Percentiles rank a stretch among this genome's conserved stretches.
These are phyloP conservation scores for Kwoniella heveanensis DNA, from an alignment of 768 basidiomycete genomes.

Conservation along the genomic window DNA sequence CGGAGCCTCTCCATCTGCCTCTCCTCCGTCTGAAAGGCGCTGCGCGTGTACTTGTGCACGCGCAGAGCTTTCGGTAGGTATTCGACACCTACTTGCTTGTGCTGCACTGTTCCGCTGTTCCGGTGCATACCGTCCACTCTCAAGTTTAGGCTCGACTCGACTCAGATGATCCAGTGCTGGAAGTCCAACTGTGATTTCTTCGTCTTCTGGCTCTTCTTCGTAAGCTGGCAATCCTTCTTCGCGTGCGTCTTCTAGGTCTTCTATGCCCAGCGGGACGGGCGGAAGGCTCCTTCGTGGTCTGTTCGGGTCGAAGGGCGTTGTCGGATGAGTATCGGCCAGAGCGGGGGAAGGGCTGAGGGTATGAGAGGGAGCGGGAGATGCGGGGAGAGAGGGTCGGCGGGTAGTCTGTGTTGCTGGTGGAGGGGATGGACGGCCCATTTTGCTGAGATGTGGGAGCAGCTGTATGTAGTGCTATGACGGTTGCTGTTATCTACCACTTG, in stretches of 20 bases:
- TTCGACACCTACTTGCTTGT: background rate
- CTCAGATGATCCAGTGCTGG: background rate
- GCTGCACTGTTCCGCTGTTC: background rate
- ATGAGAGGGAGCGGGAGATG: background rate
- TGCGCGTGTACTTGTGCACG: too few species aligned
- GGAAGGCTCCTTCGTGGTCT: background rate
- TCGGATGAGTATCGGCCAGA: background rate
- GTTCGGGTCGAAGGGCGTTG: background rate
- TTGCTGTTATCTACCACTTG: too few species aligned
- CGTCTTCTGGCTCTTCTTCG: slow-evolving; percentile 5
- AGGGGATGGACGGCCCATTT: too few species aligned
- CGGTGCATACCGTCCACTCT: background rate
- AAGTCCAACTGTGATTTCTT: background rate
- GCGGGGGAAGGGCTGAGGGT: background rate
- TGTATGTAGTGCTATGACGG: too few species aligned
- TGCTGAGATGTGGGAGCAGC: too few species aligned
- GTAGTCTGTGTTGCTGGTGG: too few species aligned
- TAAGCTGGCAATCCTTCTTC: slow-evolving; percentile 13
- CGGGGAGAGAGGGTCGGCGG: too few species aligned
- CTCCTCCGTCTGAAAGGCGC: background rate
- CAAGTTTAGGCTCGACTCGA: background rate
- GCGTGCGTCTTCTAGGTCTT: background rate
- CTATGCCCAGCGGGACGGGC: background rate
- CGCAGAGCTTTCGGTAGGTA: background rate
- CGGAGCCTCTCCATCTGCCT: background rate